Conservation (phyloP, 164 flowering plant species). For the Chimonanthus praecox region DNA sequence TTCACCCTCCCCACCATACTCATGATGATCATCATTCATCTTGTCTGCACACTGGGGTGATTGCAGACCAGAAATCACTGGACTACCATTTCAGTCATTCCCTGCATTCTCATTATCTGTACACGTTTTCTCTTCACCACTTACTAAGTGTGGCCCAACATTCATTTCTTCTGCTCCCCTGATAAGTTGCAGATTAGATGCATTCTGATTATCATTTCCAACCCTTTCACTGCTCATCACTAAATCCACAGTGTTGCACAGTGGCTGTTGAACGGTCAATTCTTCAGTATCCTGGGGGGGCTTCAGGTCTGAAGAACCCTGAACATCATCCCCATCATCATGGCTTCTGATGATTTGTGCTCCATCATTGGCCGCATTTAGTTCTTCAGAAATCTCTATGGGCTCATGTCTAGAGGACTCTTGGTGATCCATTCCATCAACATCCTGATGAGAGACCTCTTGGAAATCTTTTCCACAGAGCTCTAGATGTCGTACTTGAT, state of each 20-base stretch:
- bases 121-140: neutral
- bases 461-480: neutral
- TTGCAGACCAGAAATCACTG: neutral
- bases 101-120: neutral
- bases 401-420: neutral
- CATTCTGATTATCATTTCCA: neutral
- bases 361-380: neutral
- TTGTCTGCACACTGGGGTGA: neutral
- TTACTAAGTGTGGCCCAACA: neutral
- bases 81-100: neutral
- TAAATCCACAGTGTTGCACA: no score
- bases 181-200: neutral
- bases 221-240: neutral
- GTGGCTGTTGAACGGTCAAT: neutral
- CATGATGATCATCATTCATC: neutral
- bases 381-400: neutral
- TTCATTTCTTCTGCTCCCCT: neutral
- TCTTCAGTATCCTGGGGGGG: slow-evolving; percentile 4
- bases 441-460: neutral
- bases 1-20: neutral
- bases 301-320: slow-evolving; percentile 3
- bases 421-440: neutral
- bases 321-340: neutral
- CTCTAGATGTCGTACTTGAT: neutral
- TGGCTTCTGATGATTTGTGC: neutral